These are phyloP conservation scores for Lactifluus hygrophoroides DNA, from an alignment of 768 basidiomycete genomes.

Conservation along the genomic window DNA sequence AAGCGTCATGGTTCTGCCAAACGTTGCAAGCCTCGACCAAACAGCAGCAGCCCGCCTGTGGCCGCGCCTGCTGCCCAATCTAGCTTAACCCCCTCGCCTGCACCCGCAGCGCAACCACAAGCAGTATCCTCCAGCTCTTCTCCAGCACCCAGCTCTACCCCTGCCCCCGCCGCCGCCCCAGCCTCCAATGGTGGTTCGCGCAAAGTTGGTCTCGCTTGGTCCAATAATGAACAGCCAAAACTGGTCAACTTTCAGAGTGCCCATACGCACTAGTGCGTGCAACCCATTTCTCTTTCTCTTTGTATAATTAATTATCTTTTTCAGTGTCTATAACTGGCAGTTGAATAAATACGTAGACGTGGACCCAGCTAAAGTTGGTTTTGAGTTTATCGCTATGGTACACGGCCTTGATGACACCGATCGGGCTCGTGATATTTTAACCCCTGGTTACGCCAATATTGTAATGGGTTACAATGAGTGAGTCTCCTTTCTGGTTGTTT, in stretches of 20 bases:
- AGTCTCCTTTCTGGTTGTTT: conserved; percentile 17
- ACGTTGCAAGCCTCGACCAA: conserved; percentile 58
- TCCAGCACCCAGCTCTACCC: not conserved
- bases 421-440: conserved; percentile 40
- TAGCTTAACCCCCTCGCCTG: conserved; percentile 5
- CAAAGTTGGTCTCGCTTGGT: conserved; percentile 65
- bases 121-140: conserved; percentile 20
- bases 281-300: conserved; percentile 30
- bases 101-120: not conserved
- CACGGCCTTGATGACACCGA: conserved; percentile 52
- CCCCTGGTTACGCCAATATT: conserved; percentile 40
- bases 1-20: conserved; percentile 35
- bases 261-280: conserved; percentile 27
- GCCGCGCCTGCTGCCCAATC: conserved; percentile 15
- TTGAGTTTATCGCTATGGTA: conserved; percentile 55
- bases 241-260: conserved; percentile 44
- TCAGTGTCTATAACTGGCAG: conserved; percentile 60
- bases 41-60: conserved; percentile 20
- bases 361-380: conserved; percentile 33
- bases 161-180: not conserved
- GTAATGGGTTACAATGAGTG: conserved; percentile 73
- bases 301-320: not conserved
- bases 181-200: not conserved
- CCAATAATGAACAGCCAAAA: conserved; percentile 38
- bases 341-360: conserved; percentile 36